Percentiles rank a stretch among this genome's conserved stretches.
Conservation (phyloP, 768 basidiomycete species). For the Xerocomellus chrysenteron region DNA sequence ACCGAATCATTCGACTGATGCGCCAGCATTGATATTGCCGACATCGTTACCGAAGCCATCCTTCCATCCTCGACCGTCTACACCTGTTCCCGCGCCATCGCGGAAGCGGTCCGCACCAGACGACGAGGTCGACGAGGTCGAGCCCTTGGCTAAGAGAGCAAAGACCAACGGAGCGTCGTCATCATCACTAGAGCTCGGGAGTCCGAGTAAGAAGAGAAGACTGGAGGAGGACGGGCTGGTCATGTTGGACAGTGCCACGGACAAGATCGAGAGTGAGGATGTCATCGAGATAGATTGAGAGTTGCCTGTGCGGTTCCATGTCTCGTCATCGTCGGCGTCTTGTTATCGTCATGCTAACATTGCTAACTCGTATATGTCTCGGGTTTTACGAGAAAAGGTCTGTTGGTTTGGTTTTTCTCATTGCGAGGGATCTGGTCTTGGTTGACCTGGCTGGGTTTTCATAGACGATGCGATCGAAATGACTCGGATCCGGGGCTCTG, state of each 20-base stretch:
- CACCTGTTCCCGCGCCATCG: slow-evolving; percentile 41
- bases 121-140: slow-evolving; percentile 55
- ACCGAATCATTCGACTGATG: slow-evolving; percentile 53
- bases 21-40: slow-evolving; percentile 60
- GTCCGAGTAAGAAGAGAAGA: slow-evolving; percentile 62
- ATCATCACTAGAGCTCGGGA: slow-evolving; percentile 28
- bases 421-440: background rate
- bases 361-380: background rate
- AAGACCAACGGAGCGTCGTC: slow-evolving; percentile 33
- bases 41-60: slow-evolving; percentile 60
- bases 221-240: slow-evolving; percentile 77
- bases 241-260: slow-evolving; percentile 58
- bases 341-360: slow-evolving; percentile 6
- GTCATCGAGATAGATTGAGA: slow-evolving; percentile 56
- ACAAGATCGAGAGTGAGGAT: slow-evolving; percentile 54
- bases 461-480: background rate
- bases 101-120: slow-evolving; percentile 61
- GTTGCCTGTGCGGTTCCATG: background rate
- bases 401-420: background rate
- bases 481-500: background rate
- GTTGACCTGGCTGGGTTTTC: background rate
- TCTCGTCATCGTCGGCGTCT: background rate
- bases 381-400: background rate
- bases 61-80: slow-evolving; percentile 39
- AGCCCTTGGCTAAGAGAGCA: slow-evolving; percentile 57